Evolutionary conservation across 2,329 filamentous ascomycete species (phyloP).

Genomic region (Cladosporium austrohemisphaericum): DNA sequence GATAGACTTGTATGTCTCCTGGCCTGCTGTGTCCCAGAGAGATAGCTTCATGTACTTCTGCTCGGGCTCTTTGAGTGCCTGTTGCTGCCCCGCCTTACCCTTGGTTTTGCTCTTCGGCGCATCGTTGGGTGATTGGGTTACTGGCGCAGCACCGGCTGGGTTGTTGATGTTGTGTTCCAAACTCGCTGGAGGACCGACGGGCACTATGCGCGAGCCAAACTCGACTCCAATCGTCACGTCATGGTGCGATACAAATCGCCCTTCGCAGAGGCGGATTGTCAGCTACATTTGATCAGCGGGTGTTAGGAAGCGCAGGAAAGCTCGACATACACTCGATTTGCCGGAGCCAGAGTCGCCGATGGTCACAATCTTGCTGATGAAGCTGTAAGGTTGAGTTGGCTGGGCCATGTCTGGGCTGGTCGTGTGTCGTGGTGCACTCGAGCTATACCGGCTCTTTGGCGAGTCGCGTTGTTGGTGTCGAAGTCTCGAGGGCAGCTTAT

Average conservation of each 20-base stretch:
- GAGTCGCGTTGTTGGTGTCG: no score
- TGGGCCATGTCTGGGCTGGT: slow-evolving; percentile 10
- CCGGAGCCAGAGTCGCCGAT: slow-evolving; percentile 95
- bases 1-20: slow-evolving; percentile 96
- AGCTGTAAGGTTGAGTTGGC: slow-evolving; percentile 74
- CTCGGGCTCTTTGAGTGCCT: slow-evolving; percentile 34
- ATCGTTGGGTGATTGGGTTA: slow-evolving; percentile 20
- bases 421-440: no score
- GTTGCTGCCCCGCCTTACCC: slow-evolving; percentile 29
- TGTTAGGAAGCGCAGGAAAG: slow-evolving; percentile 1
- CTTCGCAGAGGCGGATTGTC: slow-evolving; percentile 93
- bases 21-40: slow-evolving; percentile 93
- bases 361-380: slow-evolving; percentile 97
- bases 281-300: slow-evolving; percentile 47
- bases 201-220: slow-evolving; percentile 88
- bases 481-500: no score
- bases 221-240: slow-evolving; percentile 97
- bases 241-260: slow-evolving; percentile 88
- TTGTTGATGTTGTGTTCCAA: slow-evolving; percentile 55
- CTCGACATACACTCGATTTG: slow-evolving; percentile 66
- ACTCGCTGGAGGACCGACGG: slow-evolving; percentile 78
- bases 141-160: slow-evolving; percentile 29
- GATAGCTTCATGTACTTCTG: slow-evolving; percentile 88
- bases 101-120: slow-evolving; percentile 17
- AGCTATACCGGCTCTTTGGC: no score